Evolutionary conservation across 1,139 yeast genomes (phyloP), one percentile per base, ranked within the genome.

Genomic region (Yamadazyma diospyri): DNA sequence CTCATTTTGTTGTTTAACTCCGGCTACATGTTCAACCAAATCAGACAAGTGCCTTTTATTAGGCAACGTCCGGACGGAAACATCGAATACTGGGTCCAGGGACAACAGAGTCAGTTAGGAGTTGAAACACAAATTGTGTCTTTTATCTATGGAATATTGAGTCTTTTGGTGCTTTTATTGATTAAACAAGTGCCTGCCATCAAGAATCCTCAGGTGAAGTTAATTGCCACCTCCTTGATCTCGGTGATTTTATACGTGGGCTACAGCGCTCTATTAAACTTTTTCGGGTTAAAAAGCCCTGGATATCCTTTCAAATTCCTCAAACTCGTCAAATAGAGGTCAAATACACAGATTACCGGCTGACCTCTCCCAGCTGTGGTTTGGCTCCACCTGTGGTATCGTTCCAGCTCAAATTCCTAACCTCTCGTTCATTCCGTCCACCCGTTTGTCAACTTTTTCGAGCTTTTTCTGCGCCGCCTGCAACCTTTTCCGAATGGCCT

Each of bases 21-120:
- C 9, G 98, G 98, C 11, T 85, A 88, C 60, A 92, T 92, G 98
- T 92, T 78, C 72, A 88, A 87, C 56, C 76, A 78, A 47, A 92
- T 92, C 43, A 78, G 97, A 55, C 74, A 74, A 27, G 72, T 81
- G 6, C 95, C 87, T 13, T 83, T 79, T 50, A 68, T 82, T 23
- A 79, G 77, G 39, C 72, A 72, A 29, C 71, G 68, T 34, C 67
- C 65, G 6, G 61, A 72, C 31, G 92, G 89, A 18, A 59, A 59
- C 3, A 67, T 73, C 3, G 70, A 73, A 27, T 88, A 86, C 54
- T 76, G 89, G 49, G 49, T 65, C 7, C 69, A 72, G 6, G 79
- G 85, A 20, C 88, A 84, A 47, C 85, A 81, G 49, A 64, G 64
- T 33, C 98, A 92, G 59, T 73, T 75, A 39, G 97, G 85, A 5